phyloP scores from a whole-genome alignment of 495 filamentous ascomycete genomes.

The Talaromyces borbonicus region DNA sequence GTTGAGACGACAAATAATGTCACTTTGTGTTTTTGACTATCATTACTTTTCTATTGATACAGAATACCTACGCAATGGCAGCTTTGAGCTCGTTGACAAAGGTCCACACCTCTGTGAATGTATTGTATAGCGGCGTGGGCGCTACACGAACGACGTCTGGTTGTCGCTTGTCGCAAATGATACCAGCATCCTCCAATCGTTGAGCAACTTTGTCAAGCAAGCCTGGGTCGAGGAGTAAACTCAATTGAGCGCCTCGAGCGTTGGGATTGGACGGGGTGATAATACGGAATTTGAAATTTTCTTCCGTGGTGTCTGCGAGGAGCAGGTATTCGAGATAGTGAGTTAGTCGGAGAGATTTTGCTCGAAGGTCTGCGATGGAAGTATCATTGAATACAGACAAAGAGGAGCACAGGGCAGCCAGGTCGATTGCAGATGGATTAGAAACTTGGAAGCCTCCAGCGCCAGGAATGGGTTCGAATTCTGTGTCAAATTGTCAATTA shows the following conservation, averaged over 20 bases:
- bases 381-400: constrained; percentile 71
- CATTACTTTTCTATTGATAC: neutral
- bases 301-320: constrained; percentile 32
- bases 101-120: constrained; percentile 62
- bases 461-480: constrained; percentile 64
- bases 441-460: constrained; percentile 52
- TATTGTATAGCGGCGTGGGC: constrained; percentile 87
- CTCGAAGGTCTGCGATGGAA: constrained; percentile 55
- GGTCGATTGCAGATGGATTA: constrained; percentile 50
- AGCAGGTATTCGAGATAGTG: constrained; percentile 69
- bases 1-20: neutral
- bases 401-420: constrained; percentile 57
- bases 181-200: constrained; percentile 53
- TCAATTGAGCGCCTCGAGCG: constrained; percentile 81
- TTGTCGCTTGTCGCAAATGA: constrained; percentile 81
- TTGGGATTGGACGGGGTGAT: constrained; percentile 68
- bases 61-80: constrained; percentile 14
- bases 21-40: neutral
- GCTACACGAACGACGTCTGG: constrained; percentile 93
- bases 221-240: constrained; percentile 56
- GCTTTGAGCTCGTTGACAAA: constrained; percentile 52
- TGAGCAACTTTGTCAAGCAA: constrained; percentile 62
- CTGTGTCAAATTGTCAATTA: constrained; percentile 16
- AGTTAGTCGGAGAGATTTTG: constrained; percentile 68
- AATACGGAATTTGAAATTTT: constrained; percentile 37